These are phyloP conservation scores for Gossypium davidsonii DNA, from an alignment of 441 rosid species.

Conservation along the genomic window DNA sequence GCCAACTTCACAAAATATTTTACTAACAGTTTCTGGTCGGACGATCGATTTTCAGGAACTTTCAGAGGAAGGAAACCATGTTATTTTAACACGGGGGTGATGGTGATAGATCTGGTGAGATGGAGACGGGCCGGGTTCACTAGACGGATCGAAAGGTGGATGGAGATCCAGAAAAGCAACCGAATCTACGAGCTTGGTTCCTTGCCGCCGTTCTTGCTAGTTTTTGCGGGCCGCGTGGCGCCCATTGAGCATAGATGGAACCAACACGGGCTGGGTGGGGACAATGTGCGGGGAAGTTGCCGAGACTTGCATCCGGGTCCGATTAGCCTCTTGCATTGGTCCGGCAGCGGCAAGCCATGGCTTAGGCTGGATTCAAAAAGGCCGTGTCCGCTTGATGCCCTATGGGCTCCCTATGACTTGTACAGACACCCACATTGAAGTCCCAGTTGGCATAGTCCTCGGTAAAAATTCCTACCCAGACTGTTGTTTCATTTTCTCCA, in stretches of 20 bases:
- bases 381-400: slow-evolving; percentile 54
- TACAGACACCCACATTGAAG: slow-evolving; percentile 42
- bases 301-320: slow-evolving; percentile 71
- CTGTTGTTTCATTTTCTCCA: not conserved
- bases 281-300: slow-evolving; percentile 63
- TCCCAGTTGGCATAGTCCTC: slow-evolving; percentile 13
- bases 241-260: slow-evolving; percentile 81
- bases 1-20: slow-evolving; percentile 70
- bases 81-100: slow-evolving; percentile 70
- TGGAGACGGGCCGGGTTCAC: slow-evolving; percentile 66
- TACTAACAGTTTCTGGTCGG: slow-evolving; percentile 50
- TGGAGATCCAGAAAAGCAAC: slow-evolving; percentile 62
- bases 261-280: slow-evolving; percentile 73
- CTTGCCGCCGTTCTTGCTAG: slow-evolving; percentile 60
- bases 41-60: slow-evolving; percentile 28
- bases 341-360: slow-evolving; percentile 81
- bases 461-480: slow-evolving; percentile 36
- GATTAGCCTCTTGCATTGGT: slow-evolving; percentile 73
- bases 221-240: slow-evolving; percentile 63
- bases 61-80: slow-evolving; percentile 51
- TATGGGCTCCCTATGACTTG: slow-evolving; percentile 66
- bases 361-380: slow-evolving; percentile 48
- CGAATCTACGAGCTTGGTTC: slow-evolving; percentile 74
- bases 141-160: slow-evolving; percentile 63
- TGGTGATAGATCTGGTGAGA: slow-evolving; percentile 66